Base-by-base conservation (phyloP, 306 rosid species). In the Prunus salicina region DNA sequence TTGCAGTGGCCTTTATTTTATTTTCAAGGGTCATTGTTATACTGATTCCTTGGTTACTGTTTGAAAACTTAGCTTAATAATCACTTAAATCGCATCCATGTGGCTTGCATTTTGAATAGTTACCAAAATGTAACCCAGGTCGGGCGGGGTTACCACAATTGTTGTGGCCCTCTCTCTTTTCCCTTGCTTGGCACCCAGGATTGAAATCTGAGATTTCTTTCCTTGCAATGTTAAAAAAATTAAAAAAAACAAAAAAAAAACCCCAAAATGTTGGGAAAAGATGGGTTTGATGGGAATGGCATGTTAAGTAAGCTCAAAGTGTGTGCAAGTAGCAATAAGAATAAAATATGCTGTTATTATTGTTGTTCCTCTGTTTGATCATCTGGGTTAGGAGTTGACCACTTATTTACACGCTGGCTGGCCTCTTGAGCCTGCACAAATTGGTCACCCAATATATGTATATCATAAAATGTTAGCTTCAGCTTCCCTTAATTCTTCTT, bases 361-460 rank as follows among this genome's bases (percentile, higher is more conserved):
- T 57, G 50, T 43, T 74, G 51, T 38, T n/a, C 32, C 38, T 72
- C 78, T 3, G 20, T 0, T 18, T 51, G 60, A 20, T 38, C 74
- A 32, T 41, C 55, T 3, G 76, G 65, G 2, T 82, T 60, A 57
- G 84, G 62, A 41, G 15, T 71, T 15, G 89, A 72, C 90, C 86
- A 88, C 66, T 78, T 82, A 27, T 64, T 81, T 1, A 91, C 81
- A 8, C 84, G 83, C n/a, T 38, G 15, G 25, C 28, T 46, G 69
- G 91, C 91, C 18, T 51, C 78, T 64, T 69, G 60, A 8, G 90
- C 96, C 96, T 88, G 87, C 73, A 76, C 41, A 20, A 56, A 38
- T 56, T 8, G 8, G 24, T 22, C 38, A 38, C 38, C 25, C 24
- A 72, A 56, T 4, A 13, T 25, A 8, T 15, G 4, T n/a, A 14